Base-by-base conservation (phyloP, 306 rosid genomes). In the Senna tora region DNA sequence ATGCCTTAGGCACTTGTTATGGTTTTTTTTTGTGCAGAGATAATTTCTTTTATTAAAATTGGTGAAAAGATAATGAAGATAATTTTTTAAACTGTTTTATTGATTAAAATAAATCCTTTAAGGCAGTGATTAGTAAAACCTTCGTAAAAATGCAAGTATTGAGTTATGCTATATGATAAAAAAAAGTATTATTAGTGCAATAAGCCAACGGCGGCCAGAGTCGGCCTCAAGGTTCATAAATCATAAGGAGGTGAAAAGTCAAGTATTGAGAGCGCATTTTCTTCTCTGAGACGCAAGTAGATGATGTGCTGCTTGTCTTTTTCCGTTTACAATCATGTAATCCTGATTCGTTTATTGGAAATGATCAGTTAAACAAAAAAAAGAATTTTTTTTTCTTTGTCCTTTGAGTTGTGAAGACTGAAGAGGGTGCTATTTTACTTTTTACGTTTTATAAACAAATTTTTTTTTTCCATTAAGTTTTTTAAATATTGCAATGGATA, bases 381-480 rank as follows among this genome's bases (percentile, higher is more conserved):
- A 36, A 7, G 5, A 36, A 36, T 7, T n/a, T n/a, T n/a, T n/a
- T n/a, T n/a, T n/a, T n/a, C n/a, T n/a, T 3, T 25, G 30, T 25
- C 30, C 3, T 25, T 1, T 25, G 30, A 25, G 30, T 25, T 3
- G 30, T 25, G 10, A 50, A 50, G 55, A 6, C 2, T 25, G 10
- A 50, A 50, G 55, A 6, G 4, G 22, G 11, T 51, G 28, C 6
- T n/a, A 49, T n/a, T 49, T 49, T 49, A 49, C 52, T 21, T 49
- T 49, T n/a, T 49, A 49, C 52, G 54, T 49, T 49, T n/a, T 49
- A 49, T n/a, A 49, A 49, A 49, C 8, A n/a, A 15, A n/a, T n/a
- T n/a, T n/a, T 5, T n/a, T n/a, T 2, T 49, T 49, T 2, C 9
- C 4, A 42, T 49, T 7, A 39, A 2, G 5, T 49, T 49, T 15